Base-by-base conservation (phyloP, 202 grass and related monocot species). In the Schoenoplectus triqueter region DNA sequence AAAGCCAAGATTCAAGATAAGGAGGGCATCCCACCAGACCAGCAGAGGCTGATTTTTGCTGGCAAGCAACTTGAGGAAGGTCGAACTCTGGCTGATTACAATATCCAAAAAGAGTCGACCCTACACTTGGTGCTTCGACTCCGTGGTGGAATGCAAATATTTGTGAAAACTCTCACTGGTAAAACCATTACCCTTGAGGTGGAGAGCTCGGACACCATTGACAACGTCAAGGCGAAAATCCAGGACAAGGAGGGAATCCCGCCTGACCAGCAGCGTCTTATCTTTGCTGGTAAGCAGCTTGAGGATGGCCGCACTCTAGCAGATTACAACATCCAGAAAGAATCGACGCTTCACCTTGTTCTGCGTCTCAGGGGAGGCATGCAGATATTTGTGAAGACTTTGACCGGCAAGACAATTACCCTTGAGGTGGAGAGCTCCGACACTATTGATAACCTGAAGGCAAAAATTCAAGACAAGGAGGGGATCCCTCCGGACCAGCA, bases 381-480 rank as follows among this genome's bases (percentile, higher is more conserved):
- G 69, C 69, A 72, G n/a, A 72, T 72, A 4, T 72, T 49, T 0
- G 44, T 72, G 2, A 72, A 49, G 69, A 49, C 68, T 4, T 3
- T 72, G 44, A 72, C 45, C 0, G 69, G 69, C 0, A 72, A 49
- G 7, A 49, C 45, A 2, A 72, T 72, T 49, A 72, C 69, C 6
- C 69, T 72, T 0, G 69, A 49, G 44, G 69, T 72, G 1, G 69
- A 72, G 69, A 72, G 45, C 69, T 72, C 69, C 0, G 69, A 72
- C 69, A 72, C 69, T 0, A 72, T 49, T 19, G 69, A 72, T 5
- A 72, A 49, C 6, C 44, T 72, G n/a, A 72, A 72, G 69, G 69
- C 69, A 0, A 72, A 72, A 0, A 72, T 72, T 20, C 86, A 87
- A 72, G 86, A 87, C 45, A 87, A 87, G 69, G 86, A 87, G 1